phyloP scores from a whole-genome alignment of 176 grass and related monocot genomes.

The Lolium rigidum region DNA sequence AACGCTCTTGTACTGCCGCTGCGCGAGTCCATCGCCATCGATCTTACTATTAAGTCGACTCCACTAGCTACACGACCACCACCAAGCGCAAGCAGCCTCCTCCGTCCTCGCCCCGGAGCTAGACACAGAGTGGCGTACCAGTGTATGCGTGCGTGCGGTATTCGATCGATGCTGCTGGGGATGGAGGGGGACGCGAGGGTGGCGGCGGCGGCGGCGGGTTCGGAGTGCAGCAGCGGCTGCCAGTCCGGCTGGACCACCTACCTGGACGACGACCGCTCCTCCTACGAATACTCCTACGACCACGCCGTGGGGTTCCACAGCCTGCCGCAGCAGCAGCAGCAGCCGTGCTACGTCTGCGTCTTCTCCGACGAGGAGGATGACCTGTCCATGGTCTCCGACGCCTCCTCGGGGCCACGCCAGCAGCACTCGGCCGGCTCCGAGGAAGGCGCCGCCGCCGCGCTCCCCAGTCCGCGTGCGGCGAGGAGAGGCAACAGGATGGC shows the following conservation, averaged over 20 bases:
- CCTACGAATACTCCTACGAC: conserved; percentile 38
- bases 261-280: conserved; percentile 74
- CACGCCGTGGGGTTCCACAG: background rate
- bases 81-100: background rate
- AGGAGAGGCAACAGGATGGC: conserved; percentile 42
- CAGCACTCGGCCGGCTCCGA: conserved; percentile 56
- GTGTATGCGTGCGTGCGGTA: background rate
- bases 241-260: conserved; percentile 99
- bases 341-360: background rate
- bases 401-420: conserved; percentile 90
- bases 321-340: background rate
- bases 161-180: background rate
- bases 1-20: conserved; percentile 32
- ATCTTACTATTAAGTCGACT: background rate
- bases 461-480: background rate
- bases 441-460: background rate
- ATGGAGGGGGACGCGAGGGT: background rate
- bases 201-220: conserved; percentile 56
- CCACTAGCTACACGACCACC: conserved; percentile 16
- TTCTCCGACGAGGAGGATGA: conserved; percentile 64
- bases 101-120: conserved; percentile 20
- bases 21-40: background rate
- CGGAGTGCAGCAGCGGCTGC: conserved; percentile 96
- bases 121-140: background rate
- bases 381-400: conserved; percentile 96